These are phyloP conservation scores for Amaranthus palmeri DNA, from an alignment of 148 eudicot species.

Conservation along the genomic window DNA sequence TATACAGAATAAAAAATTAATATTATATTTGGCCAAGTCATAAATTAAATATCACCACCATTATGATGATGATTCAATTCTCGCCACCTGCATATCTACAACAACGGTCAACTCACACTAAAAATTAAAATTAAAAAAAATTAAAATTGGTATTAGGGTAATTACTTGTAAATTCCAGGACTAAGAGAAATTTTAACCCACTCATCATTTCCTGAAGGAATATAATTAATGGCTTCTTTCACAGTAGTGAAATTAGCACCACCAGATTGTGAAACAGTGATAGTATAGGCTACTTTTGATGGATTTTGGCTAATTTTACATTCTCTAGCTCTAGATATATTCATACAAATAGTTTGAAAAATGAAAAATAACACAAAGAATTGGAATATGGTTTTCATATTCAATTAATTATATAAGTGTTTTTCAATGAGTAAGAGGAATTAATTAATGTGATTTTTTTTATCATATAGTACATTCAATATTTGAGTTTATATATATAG, in stretches of 20 bases:
- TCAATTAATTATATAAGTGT: neutral
- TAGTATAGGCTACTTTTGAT: slow-evolving; percentile 15
- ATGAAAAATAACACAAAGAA: neutral
- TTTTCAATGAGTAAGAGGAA: neutral
- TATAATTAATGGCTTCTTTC: slow-evolving; percentile 13
- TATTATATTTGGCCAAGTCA: too few relatives aligned
- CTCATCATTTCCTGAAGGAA: slow-evolving; percentile 17
- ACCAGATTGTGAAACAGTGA: slow-evolving; percentile 19
- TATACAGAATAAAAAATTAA: too few relatives aligned
- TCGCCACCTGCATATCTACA: too few relatives aligned
- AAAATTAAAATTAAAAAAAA: neutral
- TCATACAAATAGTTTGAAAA: neutral
- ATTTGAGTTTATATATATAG: too few relatives aligned
- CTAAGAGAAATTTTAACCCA: slow-evolving; percentile 16
- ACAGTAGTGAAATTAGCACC: slow-evolving; percentile 14
- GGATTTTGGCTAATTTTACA: slow-evolving; percentile 6
- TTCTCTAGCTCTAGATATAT: neutral
- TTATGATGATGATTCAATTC: too few relatives aligned
- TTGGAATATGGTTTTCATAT: neutral
- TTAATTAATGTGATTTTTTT: neutral
- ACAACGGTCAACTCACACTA: neutral
- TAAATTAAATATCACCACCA: neutral
- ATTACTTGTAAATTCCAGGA: slow-evolving; percentile 19
- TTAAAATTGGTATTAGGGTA: neutral
- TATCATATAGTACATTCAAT: too few relatives aligned